These are phyloP conservation scores for Musa itinerans DNA, from an alignment of 176 grass and related monocot species.

Conservation along the genomic window DNA sequence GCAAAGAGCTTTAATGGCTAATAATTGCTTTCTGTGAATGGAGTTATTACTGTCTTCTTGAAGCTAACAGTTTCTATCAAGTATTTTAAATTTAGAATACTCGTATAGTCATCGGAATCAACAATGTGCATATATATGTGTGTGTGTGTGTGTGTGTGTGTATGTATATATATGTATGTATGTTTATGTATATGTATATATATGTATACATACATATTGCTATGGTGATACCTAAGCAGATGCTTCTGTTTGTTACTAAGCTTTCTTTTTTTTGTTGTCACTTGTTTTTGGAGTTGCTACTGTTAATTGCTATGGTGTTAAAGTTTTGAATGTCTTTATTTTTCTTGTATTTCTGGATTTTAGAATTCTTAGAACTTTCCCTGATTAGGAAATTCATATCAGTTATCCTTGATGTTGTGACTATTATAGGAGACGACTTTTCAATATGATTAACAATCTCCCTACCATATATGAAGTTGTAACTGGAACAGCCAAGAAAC, in stretches of 20 bases:
- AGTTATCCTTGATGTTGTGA: background rate
- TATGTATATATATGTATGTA: no score
- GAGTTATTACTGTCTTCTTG: no score
- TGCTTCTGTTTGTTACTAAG: background rate
- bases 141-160: no score
- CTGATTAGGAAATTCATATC: background rate
- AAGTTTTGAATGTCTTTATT: background rate
- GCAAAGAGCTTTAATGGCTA: no score
- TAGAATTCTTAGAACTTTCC: background rate
- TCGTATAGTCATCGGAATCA: no score
- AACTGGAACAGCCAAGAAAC: conserved; percentile 59
- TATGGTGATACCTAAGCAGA: no score
- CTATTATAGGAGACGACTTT: conserved; percentile 58
- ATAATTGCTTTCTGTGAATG: no score
- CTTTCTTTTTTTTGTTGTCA: background rate
- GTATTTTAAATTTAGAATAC: no score
- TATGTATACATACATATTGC: no score
- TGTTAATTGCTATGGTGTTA: background rate
- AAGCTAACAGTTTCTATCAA: no score
- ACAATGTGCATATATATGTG: no score
- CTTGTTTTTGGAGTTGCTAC: background rate
- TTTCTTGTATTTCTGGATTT: background rate
- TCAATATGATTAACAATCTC: conserved; percentile 93
- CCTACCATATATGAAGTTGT: conserved; percentile 90
- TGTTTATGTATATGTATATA: no score